phyloP scores from a whole-genome alignment of 1,284 basidiomycete species.

The Ganoderma lucidum region DNA sequence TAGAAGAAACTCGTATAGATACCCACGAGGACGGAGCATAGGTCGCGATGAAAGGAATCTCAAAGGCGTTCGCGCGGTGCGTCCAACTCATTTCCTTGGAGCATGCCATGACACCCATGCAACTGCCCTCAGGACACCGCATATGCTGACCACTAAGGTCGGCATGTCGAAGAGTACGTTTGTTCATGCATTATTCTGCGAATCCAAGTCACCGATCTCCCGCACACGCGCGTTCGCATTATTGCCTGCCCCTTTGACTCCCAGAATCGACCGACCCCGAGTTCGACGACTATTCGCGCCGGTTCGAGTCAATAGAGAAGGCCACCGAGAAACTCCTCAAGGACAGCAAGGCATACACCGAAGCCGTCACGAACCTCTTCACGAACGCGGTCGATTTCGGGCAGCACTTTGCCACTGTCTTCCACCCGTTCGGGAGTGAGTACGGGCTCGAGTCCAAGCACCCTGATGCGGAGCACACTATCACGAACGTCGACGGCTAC shows the following conservation, averaged over 20 bases:
- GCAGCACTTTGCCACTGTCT: slow-evolving; percentile 79
- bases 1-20: not conserved
- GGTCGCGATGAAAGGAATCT: slow-evolving; percentile 79
- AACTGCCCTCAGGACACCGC: slow-evolving; percentile 69
- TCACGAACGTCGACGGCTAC: slow-evolving; percentile 81
- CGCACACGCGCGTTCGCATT: not conserved
- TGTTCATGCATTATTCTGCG: slow-evolving; percentile 13
- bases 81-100: slow-evolving; percentile 28
- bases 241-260: slow-evolving; percentile 3
- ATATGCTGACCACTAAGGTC: slow-evolving; percentile 84
- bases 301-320: slow-evolving; percentile 82
- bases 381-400: slow-evolving; percentile 82
- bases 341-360: slow-evolving; percentile 89
- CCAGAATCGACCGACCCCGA: slow-evolving; percentile 88
- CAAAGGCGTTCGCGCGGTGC: slow-evolving; percentile 82
- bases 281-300: slow-evolving; percentile 84
- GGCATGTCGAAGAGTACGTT: slow-evolving; percentile 93
- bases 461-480: slow-evolving; percentile 81
- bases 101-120: slow-evolving; percentile 11
- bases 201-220: slow-evolving; percentile 19
- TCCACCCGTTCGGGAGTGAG: slow-evolving; percentile 85
- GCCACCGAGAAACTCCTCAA: slow-evolving; percentile 92
- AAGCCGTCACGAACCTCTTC: slow-evolving; percentile 87
- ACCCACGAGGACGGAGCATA: not conserved
- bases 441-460: slow-evolving; percentile 83